Conservation (phyloP, 345 rosid genomes). For the Geranium brycei region DNA sequence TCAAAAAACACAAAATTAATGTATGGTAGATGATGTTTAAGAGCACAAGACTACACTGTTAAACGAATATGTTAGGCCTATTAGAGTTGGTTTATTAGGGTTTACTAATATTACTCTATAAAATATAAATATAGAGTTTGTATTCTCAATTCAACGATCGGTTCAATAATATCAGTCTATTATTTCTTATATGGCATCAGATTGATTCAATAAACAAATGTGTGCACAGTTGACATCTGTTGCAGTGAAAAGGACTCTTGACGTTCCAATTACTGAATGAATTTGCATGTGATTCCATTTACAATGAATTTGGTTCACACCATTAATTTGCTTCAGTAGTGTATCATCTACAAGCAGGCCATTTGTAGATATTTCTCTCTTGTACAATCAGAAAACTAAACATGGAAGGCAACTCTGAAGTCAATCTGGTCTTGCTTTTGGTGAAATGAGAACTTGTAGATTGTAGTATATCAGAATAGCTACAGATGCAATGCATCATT, state of each 20-base stretch:
- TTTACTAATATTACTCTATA: too few species aligned
- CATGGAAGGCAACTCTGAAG: not conserved
- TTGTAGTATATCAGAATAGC: not conserved
- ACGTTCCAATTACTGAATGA: not conserved
- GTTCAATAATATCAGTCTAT: too few species aligned
- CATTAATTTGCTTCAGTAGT: not conserved
- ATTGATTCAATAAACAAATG: too few species aligned
- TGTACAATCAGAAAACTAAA: not conserved
- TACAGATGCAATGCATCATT: too few species aligned
- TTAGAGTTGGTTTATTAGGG: too few species aligned
- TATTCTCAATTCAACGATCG: too few species aligned
- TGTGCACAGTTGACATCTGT: not conserved
- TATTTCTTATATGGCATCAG: too few species aligned
- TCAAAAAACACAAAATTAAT: slow-evolving; percentile 10
- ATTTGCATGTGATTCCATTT: not conserved
- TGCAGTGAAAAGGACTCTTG: not conserved
- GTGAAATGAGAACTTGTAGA: too few species aligned
- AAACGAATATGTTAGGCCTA: not conserved
- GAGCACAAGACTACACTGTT: not conserved
- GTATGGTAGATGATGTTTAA: not conserved
- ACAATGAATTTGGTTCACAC: not conserved
- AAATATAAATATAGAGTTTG: too few species aligned
- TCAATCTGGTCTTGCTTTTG: not conserved
- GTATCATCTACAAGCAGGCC: not conserved
- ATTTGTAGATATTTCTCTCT: not conserved